phyloP scores from a whole-genome alignment of 2,329 filamentous ascomycete species.

The Scedosporium minutisporum region DNA sequence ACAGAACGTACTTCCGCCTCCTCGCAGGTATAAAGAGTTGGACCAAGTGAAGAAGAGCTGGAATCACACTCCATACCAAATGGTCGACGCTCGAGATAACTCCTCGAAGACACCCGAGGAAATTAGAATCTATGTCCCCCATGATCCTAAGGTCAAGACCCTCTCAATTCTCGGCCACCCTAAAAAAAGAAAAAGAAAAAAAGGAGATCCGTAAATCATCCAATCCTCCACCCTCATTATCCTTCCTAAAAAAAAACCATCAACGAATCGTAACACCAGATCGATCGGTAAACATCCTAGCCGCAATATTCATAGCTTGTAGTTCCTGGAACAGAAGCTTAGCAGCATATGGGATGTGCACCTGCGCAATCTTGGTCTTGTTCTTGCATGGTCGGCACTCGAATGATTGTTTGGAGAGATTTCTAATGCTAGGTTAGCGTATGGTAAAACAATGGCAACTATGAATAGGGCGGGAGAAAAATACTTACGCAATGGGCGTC shows the following conservation, averaged over 20 bases:
- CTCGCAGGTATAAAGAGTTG: slow-evolving; percentile 4
- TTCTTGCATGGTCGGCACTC: slow-evolving; percentile 98
- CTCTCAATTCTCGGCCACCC: neutral
- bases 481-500: slow-evolving; percentile 94
- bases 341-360: slow-evolving; percentile 94
- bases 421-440: slow-evolving; percentile 37
- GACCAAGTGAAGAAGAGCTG: neutral
- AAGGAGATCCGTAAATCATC: neutral
- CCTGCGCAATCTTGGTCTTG: slow-evolving; percentile 96
- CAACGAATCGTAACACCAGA: slow-evolving; percentile 65
- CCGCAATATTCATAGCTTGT: slow-evolving; percentile 95
- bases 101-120: neutral
- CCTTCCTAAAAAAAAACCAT: slow-evolving; percentile 9
- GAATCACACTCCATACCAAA: neutral
- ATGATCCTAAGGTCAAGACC: neutral
- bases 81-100: neutral
- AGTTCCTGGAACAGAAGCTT: slow-evolving; percentile 98
- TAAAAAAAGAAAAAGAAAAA: neutral
- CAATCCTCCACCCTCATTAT: neutral
- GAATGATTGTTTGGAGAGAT: slow-evolving; percentile 90
- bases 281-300: slow-evolving; percentile 88
- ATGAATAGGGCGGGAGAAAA: slow-evolving; percentile 3
- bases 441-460: slow-evolving; percentile 1
- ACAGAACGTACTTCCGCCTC: neutral
- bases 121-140: neutral